Evolutionary conservation across 2,329 filamentous ascomycete genomes (phyloP).

Genomic region (Teratosphaeria epicoccoides): DNA sequence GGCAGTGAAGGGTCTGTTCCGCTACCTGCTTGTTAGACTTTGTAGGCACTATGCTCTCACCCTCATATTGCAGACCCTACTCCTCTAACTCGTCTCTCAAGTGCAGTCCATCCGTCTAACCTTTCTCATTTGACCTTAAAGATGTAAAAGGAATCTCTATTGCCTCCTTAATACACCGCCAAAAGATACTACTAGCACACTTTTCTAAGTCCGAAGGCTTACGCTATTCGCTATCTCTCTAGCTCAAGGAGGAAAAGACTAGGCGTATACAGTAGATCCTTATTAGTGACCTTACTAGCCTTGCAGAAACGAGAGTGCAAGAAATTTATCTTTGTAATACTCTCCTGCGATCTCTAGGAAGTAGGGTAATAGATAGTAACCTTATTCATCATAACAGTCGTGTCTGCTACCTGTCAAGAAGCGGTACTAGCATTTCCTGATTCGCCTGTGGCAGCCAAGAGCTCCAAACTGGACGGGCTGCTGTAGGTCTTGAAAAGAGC

Average conservation of each 20-base stretch:
- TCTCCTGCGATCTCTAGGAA: conserved; percentile 34
- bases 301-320: conserved; percentile 49
- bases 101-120: not conserved
- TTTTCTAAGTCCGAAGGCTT: conserved; percentile 52
- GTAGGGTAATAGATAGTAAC: conserved; percentile 35
- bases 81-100: not conserved
- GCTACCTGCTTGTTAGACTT: not conserved
- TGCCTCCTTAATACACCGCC: conserved; percentile 60
- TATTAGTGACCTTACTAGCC: conserved; percentile 48
- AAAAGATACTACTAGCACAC: conserved; percentile 55
- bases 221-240: conserved; percentile 61
- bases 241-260: conserved; percentile 55
- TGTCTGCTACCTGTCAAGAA: conserved; percentile 45
- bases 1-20: not conserved
- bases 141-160: conserved; percentile 55
- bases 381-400: conserved; percentile 39
- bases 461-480: not conserved
- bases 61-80: not conserved
- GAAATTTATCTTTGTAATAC: conserved; percentile 54
- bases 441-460: not conserved
- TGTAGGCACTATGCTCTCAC: not conserved
- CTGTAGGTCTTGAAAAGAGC: conserved; percentile 3
- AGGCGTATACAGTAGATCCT: conserved; percentile 57
- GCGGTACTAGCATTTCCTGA: conserved; percentile 17
- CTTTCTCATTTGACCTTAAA: conserved; percentile 44